Evolutionary conservation across 108 stramenopile genomes (phyloP), one percentile per base, ranked within the genome.

Genomic region (Fistulifera solaris): DNA sequence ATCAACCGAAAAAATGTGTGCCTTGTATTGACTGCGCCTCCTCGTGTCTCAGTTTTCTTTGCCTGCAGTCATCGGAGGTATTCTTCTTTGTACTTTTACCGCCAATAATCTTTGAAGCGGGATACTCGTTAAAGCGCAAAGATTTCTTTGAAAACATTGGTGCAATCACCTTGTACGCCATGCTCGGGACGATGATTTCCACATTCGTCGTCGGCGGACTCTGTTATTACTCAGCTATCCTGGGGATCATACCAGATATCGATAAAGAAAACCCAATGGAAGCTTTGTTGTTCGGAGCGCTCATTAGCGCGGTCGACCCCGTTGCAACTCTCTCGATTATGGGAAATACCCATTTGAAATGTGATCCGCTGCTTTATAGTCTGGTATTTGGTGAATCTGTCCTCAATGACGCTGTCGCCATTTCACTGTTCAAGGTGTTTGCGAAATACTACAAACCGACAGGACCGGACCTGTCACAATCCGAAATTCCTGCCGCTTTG

Each of bases 61-160:
- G 7, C 7, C 21, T 18, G 22, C 41, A 73, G 72, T 75, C 71
- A n/a, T 89, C 94, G 17, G 93, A 96, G 67, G 58, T 96, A 1
- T 99, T 99, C 60, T 99, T 96, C 72, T 97, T 99, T 54, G 64
- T 97, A 22, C 61, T 99, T 28, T 60, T 99, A 43, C 98, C 98
- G 14, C 96, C 96, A 7, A 96, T 99, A 42, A 99, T 99, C 38
- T 99, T 99, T 61, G 96, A 99, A 64, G 96, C 95, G 0, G 96
- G 98, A 0, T 95, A 96, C 69, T 87, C 87, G 18, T 73, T 98
- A 3, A 75, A 85, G 24, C 77, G 76, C 44, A 80, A 85, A 54
- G 67, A 88, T 27, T 99, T 99, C 71, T 96, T 99, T 68, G 79
- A 83, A 23, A 97, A 99, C 61, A 72, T 99, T 60, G 78, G 85